Evolutionary conservation across 257 asterid species (phyloP), one percentile per base, ranked within the genome.

Genomic region (Thymus quinquecostatus): DNA sequence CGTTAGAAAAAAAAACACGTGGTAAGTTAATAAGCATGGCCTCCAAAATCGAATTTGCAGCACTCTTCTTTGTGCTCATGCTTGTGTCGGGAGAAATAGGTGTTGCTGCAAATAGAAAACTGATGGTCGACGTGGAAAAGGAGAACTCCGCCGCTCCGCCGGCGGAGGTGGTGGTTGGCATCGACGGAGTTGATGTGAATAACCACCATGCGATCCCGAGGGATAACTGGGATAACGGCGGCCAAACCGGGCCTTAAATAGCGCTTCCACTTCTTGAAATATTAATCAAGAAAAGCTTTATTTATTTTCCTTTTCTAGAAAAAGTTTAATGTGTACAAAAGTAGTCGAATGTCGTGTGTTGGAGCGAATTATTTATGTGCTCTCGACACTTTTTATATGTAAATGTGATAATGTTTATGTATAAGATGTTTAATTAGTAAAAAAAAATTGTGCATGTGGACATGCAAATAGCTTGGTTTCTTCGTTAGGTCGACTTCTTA

Each of bases 131-230:
- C n/a, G 51, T 50, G 8, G 56, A 30, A 2, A 1, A 43, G 50
- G 54, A 56, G n/a, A 6, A 36, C 9, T 55, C 75, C n/a, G 56
- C 40, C 29, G 1, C 11, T 47, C 50, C 68, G 3, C 50, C 68
- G 3, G 9, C 69, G 8, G 10, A 2, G 36, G 64, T 47, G n/a
- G 56, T 63, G 13, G 36, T 36, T 4, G 30, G 34, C 5, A 8
- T 36, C 40, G 76, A 13, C 6, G 64, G 66, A 1, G 60, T 80
- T 56, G 82, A 71, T 3, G 11, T 82, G 9, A 56, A 76, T 0
- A 86, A 83, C 41, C 88, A 86, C 63, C 89, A 82, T 36, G 51
- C 38, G 7, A 82, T 86, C 69, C 91, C 89, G 9, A 82, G 87
- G 68, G 79, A 74, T 4, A 49, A 75, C 34, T 86, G 91, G 87